These are phyloP conservation scores for Leishmania gerbilli DNA, from an alignment of 208 protist genomes.

Conservation along the genomic window DNA sequence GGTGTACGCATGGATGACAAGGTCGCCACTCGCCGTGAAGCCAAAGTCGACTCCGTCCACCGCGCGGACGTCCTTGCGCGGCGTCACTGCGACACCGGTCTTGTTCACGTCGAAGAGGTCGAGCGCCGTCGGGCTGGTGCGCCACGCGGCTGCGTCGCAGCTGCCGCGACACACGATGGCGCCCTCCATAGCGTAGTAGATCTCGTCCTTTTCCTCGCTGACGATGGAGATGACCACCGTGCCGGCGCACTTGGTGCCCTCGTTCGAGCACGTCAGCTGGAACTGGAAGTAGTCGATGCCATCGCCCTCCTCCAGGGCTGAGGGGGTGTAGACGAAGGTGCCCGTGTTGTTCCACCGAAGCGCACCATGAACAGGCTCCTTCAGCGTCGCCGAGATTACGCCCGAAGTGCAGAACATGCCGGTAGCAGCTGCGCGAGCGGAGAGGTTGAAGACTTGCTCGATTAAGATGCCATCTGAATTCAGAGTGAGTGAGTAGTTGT, in stretches of 20 bases:
- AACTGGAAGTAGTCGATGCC: conserved; percentile 65
- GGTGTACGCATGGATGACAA: conserved; percentile 72
- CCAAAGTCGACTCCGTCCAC: conserved; percentile 67
- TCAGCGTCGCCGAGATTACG: conserved; percentile 24
- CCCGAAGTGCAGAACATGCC: conserved; percentile 29
- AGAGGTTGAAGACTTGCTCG: conserved; percentile 26
- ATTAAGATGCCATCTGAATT: conserved; percentile 43
- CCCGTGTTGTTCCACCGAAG: conserved; percentile 27
- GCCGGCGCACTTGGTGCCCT: conserved; percentile 29
- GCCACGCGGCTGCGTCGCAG: conserved; percentile 69
- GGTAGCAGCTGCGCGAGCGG: conserved; percentile 16
- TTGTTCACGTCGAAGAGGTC: conserved; percentile 48
- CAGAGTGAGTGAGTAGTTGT: conserved; percentile 37
- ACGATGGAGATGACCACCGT: conserved; percentile 41
- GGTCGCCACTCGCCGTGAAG: conserved; percentile 49
- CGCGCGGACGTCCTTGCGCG: conserved; percentile 51
- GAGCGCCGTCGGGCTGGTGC: conserved; percentile 27
- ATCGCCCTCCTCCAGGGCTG: conserved; percentile 15
- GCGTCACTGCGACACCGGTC: conserved; percentile 28
- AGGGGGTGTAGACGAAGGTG: conserved; percentile 36
- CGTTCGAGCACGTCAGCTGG: conserved; percentile 41
- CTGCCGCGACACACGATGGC: conserved; percentile 80
- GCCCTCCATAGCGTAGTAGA: conserved; percentile 59
- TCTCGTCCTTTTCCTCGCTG: conserved; percentile 16
- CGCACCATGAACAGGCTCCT: conserved; percentile 7